phyloP scores from a whole-genome alignment of 306 rosid species.

The Prunus mira region DNA sequence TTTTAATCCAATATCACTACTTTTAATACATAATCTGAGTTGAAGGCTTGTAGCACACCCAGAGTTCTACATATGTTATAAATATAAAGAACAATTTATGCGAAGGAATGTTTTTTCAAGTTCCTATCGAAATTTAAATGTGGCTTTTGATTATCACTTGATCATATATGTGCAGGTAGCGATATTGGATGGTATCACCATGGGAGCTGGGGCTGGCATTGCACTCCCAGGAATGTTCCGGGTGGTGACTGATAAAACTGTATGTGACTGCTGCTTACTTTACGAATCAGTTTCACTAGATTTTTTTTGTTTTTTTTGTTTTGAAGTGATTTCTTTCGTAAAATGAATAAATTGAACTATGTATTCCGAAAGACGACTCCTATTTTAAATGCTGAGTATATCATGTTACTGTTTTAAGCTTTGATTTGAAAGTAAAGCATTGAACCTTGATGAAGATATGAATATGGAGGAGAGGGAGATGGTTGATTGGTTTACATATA shows the following conservation, averaged over 20 bases:
- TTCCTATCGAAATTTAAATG: not conserved
- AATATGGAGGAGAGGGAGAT: not conserved
- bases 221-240: constrained; percentile 84
- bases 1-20: not conserved
- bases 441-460: not conserved
- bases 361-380: not conserved
- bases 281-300: not conserved
- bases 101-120: not conserved
- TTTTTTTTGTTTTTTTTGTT: not conserved
- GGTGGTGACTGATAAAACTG: constrained; percentile 87
- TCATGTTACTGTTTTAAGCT: not conserved
- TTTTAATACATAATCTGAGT: not conserved
- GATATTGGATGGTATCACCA: constrained; percentile 75
- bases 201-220: constrained; percentile 98
- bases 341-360: not conserved
- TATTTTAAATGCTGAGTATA: not conserved
- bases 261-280: constrained; percentile 38
- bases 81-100: not conserved
- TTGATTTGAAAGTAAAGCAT: not conserved
- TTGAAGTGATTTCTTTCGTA: not conserved
- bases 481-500: not conserved
- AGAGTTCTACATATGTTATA: not conserved
- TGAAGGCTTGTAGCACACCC: not conserved
- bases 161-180: constrained; percentile 60
- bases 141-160: constrained; percentile 23